Conservation (phyloP, 371 early-diverging fungal species). For the Syncephalastrum sp. region DNA sequence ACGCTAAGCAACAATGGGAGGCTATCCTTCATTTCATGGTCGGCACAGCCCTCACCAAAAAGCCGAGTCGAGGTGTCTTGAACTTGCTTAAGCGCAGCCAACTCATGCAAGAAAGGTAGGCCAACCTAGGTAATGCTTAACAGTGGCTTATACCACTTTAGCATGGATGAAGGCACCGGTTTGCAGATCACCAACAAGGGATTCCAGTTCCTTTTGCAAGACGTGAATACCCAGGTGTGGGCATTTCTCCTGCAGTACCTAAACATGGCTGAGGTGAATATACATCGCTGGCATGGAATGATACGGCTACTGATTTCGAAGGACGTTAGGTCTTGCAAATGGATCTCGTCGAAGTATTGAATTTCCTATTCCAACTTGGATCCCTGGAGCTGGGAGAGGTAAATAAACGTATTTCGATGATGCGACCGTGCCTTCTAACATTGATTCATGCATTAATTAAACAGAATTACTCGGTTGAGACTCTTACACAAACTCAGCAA, state of each 20-base stretch:
- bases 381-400: conserved; percentile 87
- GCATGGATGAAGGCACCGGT: conserved; percentile 16
- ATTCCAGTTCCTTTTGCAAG: conserved; percentile 94
- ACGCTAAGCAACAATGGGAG: conserved; percentile 90
- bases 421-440: too few relatives aligned
- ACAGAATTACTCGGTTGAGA: conserved; percentile 82
- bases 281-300: neutral
- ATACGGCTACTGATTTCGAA: neutral
- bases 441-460: too few relatives aligned
- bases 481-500: conserved; percentile 80
- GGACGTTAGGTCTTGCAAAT: conserved; percentile 65
- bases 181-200: conserved; percentile 90
- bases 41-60: conserved; percentile 73
- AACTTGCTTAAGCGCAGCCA: conserved; percentile 74
- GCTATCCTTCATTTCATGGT: conserved; percentile 93
- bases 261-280: conserved; percentile 73
- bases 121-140: neutral
- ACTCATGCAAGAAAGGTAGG: conserved; percentile 23
- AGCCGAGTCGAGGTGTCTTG: conserved; percentile 74
- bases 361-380: conserved; percentile 89
- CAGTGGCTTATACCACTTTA: neutral
- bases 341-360: conserved; percentile 91
- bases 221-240: conserved; percentile 94
- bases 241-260: conserved; percentile 92
- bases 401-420: conserved; percentile 2